phyloP scores from a whole-genome alignment of 768 basidiomycete species.

The Hortiboletus flavorubellus region DNA sequence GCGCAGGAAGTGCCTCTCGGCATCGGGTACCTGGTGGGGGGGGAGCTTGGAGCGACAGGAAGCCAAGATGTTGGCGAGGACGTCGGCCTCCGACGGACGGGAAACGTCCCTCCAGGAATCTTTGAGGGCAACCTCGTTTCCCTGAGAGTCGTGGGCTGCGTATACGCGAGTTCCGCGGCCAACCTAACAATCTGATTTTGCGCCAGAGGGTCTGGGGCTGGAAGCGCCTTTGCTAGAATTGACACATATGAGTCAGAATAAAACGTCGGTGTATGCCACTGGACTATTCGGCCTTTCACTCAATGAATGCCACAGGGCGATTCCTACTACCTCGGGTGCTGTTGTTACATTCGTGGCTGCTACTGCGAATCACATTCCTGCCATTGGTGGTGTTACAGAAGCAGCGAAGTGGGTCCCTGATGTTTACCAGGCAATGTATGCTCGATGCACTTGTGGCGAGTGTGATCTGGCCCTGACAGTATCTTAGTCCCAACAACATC shows the following conservation, averaged over 20 bases:
- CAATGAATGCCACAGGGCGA: neutral
- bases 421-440: neutral
- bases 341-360: neutral
- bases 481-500: neutral
- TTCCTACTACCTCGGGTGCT: neutral
- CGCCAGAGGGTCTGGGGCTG: no score
- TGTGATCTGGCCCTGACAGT: neutral
- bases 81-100: no score
- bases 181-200: no score
- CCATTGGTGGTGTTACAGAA: neutral
- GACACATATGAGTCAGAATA: neutral
- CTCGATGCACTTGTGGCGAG: neutral
- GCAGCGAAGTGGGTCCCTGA: slow-evolving; percentile 4
- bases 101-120: no score
- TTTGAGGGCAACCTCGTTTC: no score
- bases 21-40: no score
- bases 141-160: no score
- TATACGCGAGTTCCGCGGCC: no score
- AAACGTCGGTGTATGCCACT: neutral
- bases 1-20: no score
- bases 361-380: slow-evolving; percentile 1
- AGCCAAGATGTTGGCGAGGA: no score
- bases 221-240: no score
- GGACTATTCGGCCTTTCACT: neutral
- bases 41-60: no score